Conservation (phyloP, 208 protist species). For the Leishmania amazonensis region DNA sequence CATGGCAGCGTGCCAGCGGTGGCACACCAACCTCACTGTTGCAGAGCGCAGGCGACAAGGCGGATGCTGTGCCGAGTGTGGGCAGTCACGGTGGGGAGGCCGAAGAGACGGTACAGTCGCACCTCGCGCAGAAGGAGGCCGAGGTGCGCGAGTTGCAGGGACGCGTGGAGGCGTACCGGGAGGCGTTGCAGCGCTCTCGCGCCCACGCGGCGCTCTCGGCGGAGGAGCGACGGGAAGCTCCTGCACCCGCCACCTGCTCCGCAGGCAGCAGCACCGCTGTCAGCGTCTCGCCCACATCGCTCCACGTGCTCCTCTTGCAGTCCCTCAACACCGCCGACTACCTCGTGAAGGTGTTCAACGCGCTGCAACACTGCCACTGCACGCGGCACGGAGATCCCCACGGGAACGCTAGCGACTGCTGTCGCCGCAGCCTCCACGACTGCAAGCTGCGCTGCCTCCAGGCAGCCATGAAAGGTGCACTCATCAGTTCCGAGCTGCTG, state of each 20-base stretch:
- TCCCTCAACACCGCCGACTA: conserved; percentile 53
- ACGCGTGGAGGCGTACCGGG: conserved; percentile 54
- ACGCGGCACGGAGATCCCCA: conserved; percentile 19
- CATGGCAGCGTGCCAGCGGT: conserved; percentile 8
- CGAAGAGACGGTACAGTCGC: conserved; percentile 9
- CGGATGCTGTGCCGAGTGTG: not conserved
- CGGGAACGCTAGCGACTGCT: conserved; percentile 16
- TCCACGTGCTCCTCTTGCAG: conserved; percentile 48
- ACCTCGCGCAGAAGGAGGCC: conserved; percentile 28
- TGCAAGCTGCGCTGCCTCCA: conserved; percentile 55
- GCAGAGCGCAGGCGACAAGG: conserved; percentile 1
- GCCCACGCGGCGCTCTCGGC: not conserved
- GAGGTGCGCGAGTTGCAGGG: conserved; percentile 49
- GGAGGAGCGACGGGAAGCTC: not conserved
- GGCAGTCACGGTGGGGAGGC: not conserved
- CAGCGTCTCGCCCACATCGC: conserved; percentile 15
- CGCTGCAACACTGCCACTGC: conserved; percentile 56
- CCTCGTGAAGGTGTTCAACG: conserved; percentile 78
- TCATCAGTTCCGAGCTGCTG: conserved; percentile 26
- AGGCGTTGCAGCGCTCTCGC: conserved; percentile 29
- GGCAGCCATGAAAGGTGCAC: conserved; percentile 52
- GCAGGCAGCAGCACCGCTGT: not conserved
- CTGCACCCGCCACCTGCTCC: not conserved
- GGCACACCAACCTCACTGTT: not conserved
- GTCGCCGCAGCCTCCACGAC: conserved; percentile 33